Base-by-base conservation (phyloP, 495 filamentous ascomycete genomes). In the Trichocladium uniseriatum region DNA sequence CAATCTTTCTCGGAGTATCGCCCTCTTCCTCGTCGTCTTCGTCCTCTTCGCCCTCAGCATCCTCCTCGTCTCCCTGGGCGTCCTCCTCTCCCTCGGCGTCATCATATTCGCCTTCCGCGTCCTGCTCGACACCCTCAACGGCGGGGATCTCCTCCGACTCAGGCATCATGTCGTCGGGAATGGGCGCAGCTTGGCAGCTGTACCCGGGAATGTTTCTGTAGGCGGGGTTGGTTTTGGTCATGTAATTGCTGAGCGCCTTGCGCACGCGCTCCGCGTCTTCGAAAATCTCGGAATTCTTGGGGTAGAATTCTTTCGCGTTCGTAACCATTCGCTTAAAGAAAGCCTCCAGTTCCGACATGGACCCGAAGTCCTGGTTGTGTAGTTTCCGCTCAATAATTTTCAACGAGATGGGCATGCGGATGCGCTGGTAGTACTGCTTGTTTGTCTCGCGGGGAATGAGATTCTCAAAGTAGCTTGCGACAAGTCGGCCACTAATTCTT, bases 241-340 rank as follows among this genome's bases (percentile, higher is more conserved):
- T 89, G 55, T 75, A 81, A 58, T 83, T 86, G 60, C 79, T 86
- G 15, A 85, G 69, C 18, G 81, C 76, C 62, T 89, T 89, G 13
- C 85, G 74, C 24, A 89, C 72, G 21, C 83, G 78, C 56, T 89
- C 85, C 1, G 85, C 84, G 61, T 89, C 85, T 5, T 81, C 79
- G 59, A 79, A 87, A 22, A 83, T 66, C 32, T 79, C 66, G 2
- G 82, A 82, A 18, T 68, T 70, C 57, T 77, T 81, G 42, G 79
- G 72, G 56, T 87, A 86, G 64, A 73, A 86, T 19, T 80, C 74
- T 58, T 88, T 89, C 6, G 84, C 83, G 60, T 89, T 89, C 32
- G 72, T 73, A 48, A 89, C 78, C 70, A 89, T 78, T 36, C 83
- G 82, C 67, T 88, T 88, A 55, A 87, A 74, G 56, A 85, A 84